Base-by-base conservation (phyloP, 83 land plant genomes). In the Larix sibirica region DNA sequence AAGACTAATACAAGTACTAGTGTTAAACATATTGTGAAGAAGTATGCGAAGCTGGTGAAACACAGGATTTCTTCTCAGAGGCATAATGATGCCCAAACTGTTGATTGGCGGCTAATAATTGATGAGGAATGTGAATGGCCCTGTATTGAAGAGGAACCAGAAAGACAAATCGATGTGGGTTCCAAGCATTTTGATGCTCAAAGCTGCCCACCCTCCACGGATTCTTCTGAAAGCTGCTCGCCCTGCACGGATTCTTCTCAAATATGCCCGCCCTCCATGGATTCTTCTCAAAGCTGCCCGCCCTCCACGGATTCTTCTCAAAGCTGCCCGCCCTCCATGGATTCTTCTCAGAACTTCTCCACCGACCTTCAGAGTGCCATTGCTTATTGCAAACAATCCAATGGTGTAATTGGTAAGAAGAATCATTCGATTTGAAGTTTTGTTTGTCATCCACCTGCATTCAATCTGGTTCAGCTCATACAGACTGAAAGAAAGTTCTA, bases 321-420 rank as follows among this genome's bases (percentile, higher is more conserved):
- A 33, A 33, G 36, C 36, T 33, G 36, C 36, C 36, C 36, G 36
- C 36, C 36, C 36, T 33, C 36, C 36, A 2, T 33, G 36, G 36
- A 33, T 33, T 33, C 36, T 33, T 33, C 36, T 33, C 36, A 33
- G 36, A 33, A 33, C 40, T 69, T 69, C 47, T 16, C 31, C 6
- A 36, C n/a, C 18, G 74, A 36, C 20, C 74, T 36, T 38, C 74
- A 69, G 1, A 69, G 74, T 69, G 36, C 74, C 44, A 69, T 69
- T 69, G 74, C 74, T 31, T 42, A 69, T 36, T 69, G 74, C 74
- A 69, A 69, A 31, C 74, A 69, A 69, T 69, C 74, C 14, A 69
- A 69, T 36, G 42, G 74, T 36, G 38, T 36, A 31, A 18, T 3
- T 36, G 47, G 50, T 36, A 38, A 70, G 50, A 33, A 18, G 44